A percentile compares a stretch with the other conserved stretches of the same genome.
These are phyloP conservation scores for Euphorbia peplus DNA, from an alignment of 345 rosid genomes.

Conservation along the genomic window DNA sequence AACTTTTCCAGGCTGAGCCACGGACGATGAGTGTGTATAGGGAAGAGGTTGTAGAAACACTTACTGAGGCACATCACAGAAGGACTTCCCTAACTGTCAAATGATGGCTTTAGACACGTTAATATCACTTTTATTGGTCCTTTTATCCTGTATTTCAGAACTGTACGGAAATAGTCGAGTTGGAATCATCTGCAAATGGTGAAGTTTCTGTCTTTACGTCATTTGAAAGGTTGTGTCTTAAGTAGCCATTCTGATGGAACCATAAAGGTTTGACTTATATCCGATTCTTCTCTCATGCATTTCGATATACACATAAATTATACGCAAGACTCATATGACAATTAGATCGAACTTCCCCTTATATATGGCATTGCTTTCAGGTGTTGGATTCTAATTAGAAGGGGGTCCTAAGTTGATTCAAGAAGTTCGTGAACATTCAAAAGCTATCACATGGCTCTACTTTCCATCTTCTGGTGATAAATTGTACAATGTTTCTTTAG, in stretches of 20 bases:
- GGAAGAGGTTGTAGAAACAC: slow-evolving; percentile 59
- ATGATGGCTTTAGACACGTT: slow-evolving; percentile 50
- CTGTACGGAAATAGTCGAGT: slow-evolving; percentile 37
- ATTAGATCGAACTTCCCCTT: too few relatives aligned
- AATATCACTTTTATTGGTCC: slow-evolving; percentile 25
- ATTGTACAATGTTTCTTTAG: slow-evolving; percentile 60
- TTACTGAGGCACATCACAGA: slow-evolving; percentile 52
- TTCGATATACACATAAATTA: too few relatives aligned
- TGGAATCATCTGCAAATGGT: slow-evolving; percentile 45
- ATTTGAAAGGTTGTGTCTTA: slow-evolving; percentile 42
- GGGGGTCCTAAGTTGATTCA: slow-evolving; percentile 39
- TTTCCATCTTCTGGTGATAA: slow-evolving; percentile 47
- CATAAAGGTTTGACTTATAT: slow-evolving; percentile 70
- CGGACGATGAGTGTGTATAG: slow-evolving; percentile 69
- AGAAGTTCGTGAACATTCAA: slow-evolving; percentile 54
- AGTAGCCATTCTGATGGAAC: slow-evolving; percentile 75
- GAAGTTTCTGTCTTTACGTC: slow-evolving; percentile 50
- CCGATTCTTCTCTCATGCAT: too few relatives aligned
- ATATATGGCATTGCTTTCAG: too few relatives aligned
- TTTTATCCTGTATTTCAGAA: slow-evolving; percentile 29
- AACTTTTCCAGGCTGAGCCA: slow-evolving; percentile 49
- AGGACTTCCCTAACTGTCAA: slow-evolving; percentile 54
- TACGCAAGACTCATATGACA: too few relatives aligned
- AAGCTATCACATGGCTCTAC: slow-evolving; percentile 55
- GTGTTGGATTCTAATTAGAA: slow-evolving; percentile 55